These are phyloP conservation scores for Jackrogersella multiformis DNA, from an alignment of 495 filamentous ascomycete species.

Conservation along the genomic window DNA sequence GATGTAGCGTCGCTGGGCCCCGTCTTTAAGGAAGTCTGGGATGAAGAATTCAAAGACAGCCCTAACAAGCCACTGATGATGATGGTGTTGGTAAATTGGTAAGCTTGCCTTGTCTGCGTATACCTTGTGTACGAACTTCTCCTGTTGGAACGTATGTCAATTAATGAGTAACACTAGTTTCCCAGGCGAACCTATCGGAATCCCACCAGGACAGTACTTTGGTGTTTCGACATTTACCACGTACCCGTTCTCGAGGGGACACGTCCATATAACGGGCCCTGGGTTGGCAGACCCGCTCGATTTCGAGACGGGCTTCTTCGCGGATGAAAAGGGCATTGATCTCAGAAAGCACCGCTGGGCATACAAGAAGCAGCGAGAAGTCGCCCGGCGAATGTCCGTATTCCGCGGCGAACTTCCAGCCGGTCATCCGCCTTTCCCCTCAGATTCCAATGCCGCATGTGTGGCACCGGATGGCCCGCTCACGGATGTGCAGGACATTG, in stretches of 20 bases:
- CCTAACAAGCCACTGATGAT: constrained; percentile 40
- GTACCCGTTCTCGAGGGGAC: constrained; percentile 63
- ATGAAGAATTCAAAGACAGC: constrained; percentile 45
- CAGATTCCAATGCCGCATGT: background rate
- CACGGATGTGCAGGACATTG: background rate
- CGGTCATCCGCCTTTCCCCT: background rate
- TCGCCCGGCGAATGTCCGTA: constrained; percentile 58
- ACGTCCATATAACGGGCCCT: constrained; percentile 60
- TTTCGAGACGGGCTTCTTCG: constrained; percentile 55
- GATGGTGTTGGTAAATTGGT: background rate
- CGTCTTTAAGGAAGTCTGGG: constrained; percentile 45
- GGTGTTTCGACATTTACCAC: constrained; percentile 45
- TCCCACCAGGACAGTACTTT: background rate
- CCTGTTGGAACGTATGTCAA: background rate
- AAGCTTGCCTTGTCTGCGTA: background rate
- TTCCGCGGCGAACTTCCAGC: constrained; percentile 56
- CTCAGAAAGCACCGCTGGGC: constrained; percentile 44
- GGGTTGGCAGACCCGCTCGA: constrained; percentile 39
- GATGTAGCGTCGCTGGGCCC: constrained; percentile 47
- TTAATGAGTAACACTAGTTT: background rate
- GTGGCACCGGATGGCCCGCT: background rate
- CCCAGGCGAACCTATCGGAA: background rate
- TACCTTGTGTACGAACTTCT: background rate
- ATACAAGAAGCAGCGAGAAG: constrained; percentile 62
- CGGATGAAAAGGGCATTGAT: constrained; percentile 36